Base-by-base conservation (phyloP, 2,329 filamentous ascomycete species). In the Cadophora sp. region DNA sequence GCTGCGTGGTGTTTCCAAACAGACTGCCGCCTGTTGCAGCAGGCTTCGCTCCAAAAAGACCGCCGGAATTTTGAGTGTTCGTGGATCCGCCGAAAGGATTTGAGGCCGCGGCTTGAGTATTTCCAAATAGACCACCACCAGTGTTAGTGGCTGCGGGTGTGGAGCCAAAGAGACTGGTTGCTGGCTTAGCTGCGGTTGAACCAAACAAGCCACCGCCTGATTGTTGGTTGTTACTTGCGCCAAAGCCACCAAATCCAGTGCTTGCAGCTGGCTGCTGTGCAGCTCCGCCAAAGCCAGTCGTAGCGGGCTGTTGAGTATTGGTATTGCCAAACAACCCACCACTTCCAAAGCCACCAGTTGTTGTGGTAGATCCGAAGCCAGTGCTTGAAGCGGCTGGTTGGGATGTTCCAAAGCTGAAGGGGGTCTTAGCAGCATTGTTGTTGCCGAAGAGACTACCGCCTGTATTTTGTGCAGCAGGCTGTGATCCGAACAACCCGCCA, bases 201-300 rank as follows among this genome's bases (percentile, higher is more conserved):
- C 81, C 69, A n/a, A 77, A 76, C 22, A 71, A 65, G 19, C 60
- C 68, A 26, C 67, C 65, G 16, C 61, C 53, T 24, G 73, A 72
- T 68, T 83, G 81, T 68, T 82, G 80, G 27, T 62, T 62, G 34
- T 78, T 80, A 67, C 55, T 80, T 26, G 76, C 73, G 37, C 80
- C 81, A 66, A 84, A 82, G 24, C 76, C 77, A n/a, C 82, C 82
- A 66, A 81, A 81, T 8, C 78, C 63, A 40, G 77, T 78, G 31
- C 68, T 73, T 37, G 71, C 34, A 16, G 76, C 68, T 71, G 83
- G 80, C 65, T 83, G 80, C 72, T 83, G 81, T 65, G 82, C 79
- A 58, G 48, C 65, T 37, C 59, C 64, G 68, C 80, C 82, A 71
- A 82, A 82, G 26, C 67, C 71, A 51, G 73, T 73, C 48, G 75